Evolutionary conservation across 345 rosid genomes (phyloP), one percentile per base, ranked within the genome.

Genomic region (Eucalyptus victrix): DNA sequence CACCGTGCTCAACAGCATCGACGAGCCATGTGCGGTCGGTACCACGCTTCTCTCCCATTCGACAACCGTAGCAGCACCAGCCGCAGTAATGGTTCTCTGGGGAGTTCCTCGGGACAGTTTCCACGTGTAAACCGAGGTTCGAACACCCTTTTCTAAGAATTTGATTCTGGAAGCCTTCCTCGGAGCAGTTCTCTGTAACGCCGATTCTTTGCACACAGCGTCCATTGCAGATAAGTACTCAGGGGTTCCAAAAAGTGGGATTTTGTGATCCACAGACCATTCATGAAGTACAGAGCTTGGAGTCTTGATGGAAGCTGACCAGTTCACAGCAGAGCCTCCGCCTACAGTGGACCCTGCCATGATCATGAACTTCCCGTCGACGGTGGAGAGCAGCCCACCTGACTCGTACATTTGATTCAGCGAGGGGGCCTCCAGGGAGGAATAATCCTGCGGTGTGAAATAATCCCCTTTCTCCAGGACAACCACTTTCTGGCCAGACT

Each of bases 391-490:
- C 7, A 86, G 42, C 23, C 91, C 91, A 5, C 91, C 91, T 8
- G 88, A 62, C 69, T 90, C 89, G 13, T 90, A 90, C 49, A 88
- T 50, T 47, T 90, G 89, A 32, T 69, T n/a, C 47, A 88, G 2
- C 4, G 91, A 90, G 40, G 91, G 91, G 15, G 58, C 91, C 87
- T 90, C 91, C 23, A 90, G 89, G 15, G 89, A 85, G 15, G 91
- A 85, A 83, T 90, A 90, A 67, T 90, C 91, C 45, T 69, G 80
- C 6, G 91, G 60, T 7, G 80, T 58, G 58, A 88, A 90, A 87
- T 90, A 90, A 50, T 88, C 72, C 40, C 91, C 91, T 86, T 90
- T 90, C 91, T 90, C 91, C 30, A 90, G 89, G 45, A 90, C 88
- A 14, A 90, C 60, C 44, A 90, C 89, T 54, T 90, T 90, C 44